A percentile compares a stretch with the other conserved stretches of the same genome.
Evolutionary conservation across 2,329 filamentous ascomycete species (phyloP).

Genomic region (Fusarium tuaranense): DNA sequence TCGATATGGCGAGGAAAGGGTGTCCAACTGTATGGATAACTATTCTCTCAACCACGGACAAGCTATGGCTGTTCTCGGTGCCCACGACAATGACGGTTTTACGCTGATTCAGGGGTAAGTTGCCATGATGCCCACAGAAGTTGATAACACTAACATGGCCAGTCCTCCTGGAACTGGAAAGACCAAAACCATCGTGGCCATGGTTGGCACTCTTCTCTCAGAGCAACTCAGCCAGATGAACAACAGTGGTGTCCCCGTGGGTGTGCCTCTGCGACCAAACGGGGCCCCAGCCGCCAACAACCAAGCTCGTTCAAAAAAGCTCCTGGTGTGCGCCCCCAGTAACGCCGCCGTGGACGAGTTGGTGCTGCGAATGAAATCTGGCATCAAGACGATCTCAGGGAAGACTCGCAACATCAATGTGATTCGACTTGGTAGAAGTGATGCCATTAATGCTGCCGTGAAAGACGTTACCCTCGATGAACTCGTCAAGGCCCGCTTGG

Average conservation of each 20-base stretch:
- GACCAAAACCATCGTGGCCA: constrained; percentile 97
- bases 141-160: constrained; percentile 46
- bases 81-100: constrained; percentile 95
- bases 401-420: constrained; percentile 83
- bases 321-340: constrained; percentile 97
- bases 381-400: constrained; percentile 82
- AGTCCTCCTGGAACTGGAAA: constrained; percentile 96
- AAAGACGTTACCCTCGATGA: constrained; percentile 94
- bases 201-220: constrained; percentile 83
- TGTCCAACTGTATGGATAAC: constrained; percentile 76
- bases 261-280: constrained; percentile 45
- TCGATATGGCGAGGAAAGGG: constrained; percentile 79
- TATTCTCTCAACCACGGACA: constrained; percentile 91
- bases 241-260: constrained; percentile 48
- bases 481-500: constrained; percentile 81
- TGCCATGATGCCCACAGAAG: not conserved
- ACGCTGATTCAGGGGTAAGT: constrained; percentile 90
- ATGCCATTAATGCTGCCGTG: constrained; percentile 91
- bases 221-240: constrained; percentile 52
- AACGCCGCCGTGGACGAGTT: constrained; percentile 98
- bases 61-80: constrained; percentile 90
- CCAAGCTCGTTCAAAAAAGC: constrained; percentile 73
- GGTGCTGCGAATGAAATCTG: constrained; percentile 90
- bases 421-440: constrained; percentile 88
- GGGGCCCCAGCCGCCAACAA: constrained; percentile 34